Evolutionary conservation across 768 basidiomycete genomes (phyloP).

Genomic region (Suillus bovinus): DNA sequence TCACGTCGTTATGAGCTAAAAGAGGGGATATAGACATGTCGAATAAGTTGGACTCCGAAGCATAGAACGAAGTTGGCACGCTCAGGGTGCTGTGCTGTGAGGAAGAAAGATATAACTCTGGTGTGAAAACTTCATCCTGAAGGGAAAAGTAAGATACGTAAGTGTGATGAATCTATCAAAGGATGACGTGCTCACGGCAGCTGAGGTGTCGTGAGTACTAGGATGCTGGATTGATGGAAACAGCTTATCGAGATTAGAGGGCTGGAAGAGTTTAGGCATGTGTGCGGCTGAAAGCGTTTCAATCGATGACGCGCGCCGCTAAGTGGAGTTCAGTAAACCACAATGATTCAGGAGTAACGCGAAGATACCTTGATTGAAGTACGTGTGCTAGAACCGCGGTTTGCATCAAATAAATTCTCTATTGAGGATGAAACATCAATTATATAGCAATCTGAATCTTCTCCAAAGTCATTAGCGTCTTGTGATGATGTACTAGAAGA

Average conservation of each 20-base stretch:
- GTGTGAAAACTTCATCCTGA: conserved; percentile 9
- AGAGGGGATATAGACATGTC: conserved; percentile 7
- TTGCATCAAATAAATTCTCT: conserved; percentile 5
- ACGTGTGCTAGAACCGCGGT: conserved; percentile 11
- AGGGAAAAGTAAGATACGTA: background rate
- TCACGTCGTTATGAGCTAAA: background rate
- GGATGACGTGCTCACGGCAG: conserved; percentile 14
- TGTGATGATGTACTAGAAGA: conserved; percentile 2
- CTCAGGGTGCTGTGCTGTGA: conserved; percentile 1
- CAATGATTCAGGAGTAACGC: conserved; percentile 8
- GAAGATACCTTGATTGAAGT: conserved; percentile 16
- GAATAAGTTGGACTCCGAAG: conserved; percentile 10
- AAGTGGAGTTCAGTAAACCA: background rate
- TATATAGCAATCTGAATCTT: background rate
- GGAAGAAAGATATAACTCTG: background rate
- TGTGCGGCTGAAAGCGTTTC: conserved; percentile 9
- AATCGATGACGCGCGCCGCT: conserved; percentile 18
- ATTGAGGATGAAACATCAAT: background rate
- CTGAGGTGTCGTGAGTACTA: conserved; percentile 13
- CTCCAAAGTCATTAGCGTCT: background rate
- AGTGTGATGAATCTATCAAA: background rate
- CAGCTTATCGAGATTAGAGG: conserved; percentile 11
- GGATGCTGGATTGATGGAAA: conserved; percentile 4
- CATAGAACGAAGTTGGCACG: conserved; percentile 8
- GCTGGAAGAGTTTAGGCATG: conserved; percentile 12